Evolutionary conservation across 371 early-diverging fungal genomes (phyloP).

Genomic region (Catenaria anguillulae): DNA sequence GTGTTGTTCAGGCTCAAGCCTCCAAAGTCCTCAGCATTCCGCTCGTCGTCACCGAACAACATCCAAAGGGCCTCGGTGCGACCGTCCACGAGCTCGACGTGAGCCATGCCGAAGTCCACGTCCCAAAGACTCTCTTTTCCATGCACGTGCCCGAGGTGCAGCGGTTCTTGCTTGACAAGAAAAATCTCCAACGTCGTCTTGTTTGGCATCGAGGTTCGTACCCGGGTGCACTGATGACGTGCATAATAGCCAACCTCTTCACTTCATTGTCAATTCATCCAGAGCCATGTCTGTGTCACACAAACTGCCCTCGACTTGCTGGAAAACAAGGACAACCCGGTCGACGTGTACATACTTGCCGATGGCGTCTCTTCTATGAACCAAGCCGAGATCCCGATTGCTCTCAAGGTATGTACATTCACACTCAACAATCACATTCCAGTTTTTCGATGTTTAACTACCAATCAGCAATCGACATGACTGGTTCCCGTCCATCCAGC

Average conservation of each 20-base stretch:
- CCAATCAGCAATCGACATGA: no score
- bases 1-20: no score
- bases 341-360: slow-evolving; percentile 68
- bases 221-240: neutral
- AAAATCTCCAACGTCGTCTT: slow-evolving; percentile 59
- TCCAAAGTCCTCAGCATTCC: slow-evolving; percentile 58
- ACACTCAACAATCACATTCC: no score
- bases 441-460: no score
- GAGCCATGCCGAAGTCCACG: slow-evolving; percentile 31
- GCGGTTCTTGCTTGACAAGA: slow-evolving; percentile 88
- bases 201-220: slow-evolving; percentile 69
- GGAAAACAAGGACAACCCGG: slow-evolving; percentile 28
- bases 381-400: slow-evolving; percentile 64
- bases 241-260: neutral
- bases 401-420: slow-evolving; percentile 61
- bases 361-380: slow-evolving; percentile 87
- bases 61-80: slow-evolving; percentile 39
- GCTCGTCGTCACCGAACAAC: slow-evolving; percentile 81
- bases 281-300: slow-evolving; percentile 85
- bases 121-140: slow-evolving; percentile 75
- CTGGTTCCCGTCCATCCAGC: slow-evolving; percentile 28
- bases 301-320: slow-evolving; percentile 83
- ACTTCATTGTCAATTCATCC: no score
- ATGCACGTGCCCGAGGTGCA: slow-evolving; percentile 54
- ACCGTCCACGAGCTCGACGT: slow-evolving; percentile 67